phyloP scores from a whole-genome alignment of 1,284 basidiomycete species.

The Leccinum griseonigrum region DNA sequence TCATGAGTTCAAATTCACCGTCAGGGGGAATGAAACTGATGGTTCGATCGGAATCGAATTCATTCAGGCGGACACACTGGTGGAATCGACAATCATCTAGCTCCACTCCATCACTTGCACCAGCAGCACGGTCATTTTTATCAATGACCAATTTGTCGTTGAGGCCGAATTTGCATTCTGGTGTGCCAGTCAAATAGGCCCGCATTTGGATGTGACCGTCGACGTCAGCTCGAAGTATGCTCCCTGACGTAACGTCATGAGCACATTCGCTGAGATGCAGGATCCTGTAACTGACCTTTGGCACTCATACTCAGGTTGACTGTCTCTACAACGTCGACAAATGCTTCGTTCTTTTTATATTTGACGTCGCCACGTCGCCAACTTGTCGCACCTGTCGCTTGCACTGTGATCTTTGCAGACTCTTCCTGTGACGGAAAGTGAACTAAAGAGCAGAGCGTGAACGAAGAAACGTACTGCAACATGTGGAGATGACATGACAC shows the following conservation, averaged over 20 bases:
- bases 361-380: conserved; percentile 95
- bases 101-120: conserved; percentile 78
- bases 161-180: conserved; percentile 97
- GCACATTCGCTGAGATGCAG: not conserved
- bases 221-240: conserved; percentile 92
- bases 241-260: conserved; percentile 50
- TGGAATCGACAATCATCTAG: conserved; percentile 98
- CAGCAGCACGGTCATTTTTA: conserved; percentile 67
- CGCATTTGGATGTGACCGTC: conserved; percentile 99
- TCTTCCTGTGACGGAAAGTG: conserved; percentile 67
- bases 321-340: conserved; percentile 96
- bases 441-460: not conserved
- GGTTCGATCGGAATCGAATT: conserved; percentile 90
- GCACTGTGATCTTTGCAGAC: conserved; percentile 93
- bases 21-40: conserved; percentile 98
- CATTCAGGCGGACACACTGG: conserved; percentile 93
- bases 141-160: conserved; percentile 98
- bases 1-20: conserved; percentile 99
- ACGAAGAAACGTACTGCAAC: conserved; percentile 60
- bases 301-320: conserved; percentile 97
- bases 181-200: conserved; percentile 93
- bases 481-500: conserved; percentile 80
- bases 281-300: conserved; percentile 58
- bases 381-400: conserved; percentile 92
- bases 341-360: conserved; percentile 98